A percentile compares a stretch with the other conserved stretches of the same genome.
Evolutionary conservation across 805 yeast genomes (phyloP).

Genomic region (Saturnispora dispora): DNA sequence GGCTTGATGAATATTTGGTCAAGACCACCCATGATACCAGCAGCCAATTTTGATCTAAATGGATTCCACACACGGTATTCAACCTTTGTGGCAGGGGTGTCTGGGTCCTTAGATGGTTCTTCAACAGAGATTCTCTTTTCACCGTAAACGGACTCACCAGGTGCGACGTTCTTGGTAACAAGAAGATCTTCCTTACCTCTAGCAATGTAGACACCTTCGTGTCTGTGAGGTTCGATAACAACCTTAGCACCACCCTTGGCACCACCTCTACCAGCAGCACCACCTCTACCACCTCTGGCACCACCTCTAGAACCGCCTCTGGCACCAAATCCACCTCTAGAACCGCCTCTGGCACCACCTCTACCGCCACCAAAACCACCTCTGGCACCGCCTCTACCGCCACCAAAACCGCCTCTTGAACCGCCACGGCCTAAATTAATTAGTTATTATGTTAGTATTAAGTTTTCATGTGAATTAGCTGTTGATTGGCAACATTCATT

Average conservation of each 20-base stretch:
- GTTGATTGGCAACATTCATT: background rate
- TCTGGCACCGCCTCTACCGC: conserved; percentile 35
- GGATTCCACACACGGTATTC: conserved; percentile 99
- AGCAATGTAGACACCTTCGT: conserved; percentile 97
- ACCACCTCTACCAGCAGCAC: conserved; percentile 63
- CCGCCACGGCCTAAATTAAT: conserved; percentile 20
- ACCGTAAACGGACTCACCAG: conserved; percentile 98
- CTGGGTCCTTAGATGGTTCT: conserved; percentile 84
- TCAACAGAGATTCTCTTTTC: conserved; percentile 94
- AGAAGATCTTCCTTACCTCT: conserved; percentile 98
- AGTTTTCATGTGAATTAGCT: no score
- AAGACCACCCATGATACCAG: conserved; percentile 99
- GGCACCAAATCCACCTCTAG: conserved; percentile 42
- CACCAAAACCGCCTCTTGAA: conserved; percentile 30
- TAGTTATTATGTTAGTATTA: conserved; percentile 4
- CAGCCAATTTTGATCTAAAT: conserved; percentile 98
- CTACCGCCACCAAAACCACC: conserved; percentile 43
- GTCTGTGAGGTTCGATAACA: conserved; percentile 97
- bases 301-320: conserved; percentile 54
- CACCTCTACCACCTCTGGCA: conserved; percentile 50
- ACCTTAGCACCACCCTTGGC: conserved; percentile 92
- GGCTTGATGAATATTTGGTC: conserved; percentile 97
- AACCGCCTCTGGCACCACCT: conserved; percentile 39
- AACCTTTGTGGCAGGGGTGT: conserved; percentile 82
- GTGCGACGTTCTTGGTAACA: conserved; percentile 93